Conservation (phyloP, 495 filamentous ascomycete genomes). For the Neurospora sublineolata region DNA sequence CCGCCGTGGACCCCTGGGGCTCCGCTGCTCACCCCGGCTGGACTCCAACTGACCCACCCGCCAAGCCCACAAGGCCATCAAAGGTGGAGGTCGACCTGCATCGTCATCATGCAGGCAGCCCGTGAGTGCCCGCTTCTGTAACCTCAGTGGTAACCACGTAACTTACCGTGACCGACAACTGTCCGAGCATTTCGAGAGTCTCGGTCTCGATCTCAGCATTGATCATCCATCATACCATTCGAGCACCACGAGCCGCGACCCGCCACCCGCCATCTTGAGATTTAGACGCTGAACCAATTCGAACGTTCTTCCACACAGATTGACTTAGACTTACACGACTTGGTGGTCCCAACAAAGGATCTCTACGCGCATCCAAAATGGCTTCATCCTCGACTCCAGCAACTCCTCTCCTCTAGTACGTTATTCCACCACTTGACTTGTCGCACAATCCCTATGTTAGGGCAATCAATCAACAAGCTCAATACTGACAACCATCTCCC, state of each 20-base stretch:
- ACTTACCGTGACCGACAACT: not conserved
- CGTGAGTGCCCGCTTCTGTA: not conserved
- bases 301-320: not conserved
- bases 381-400: conserved; percentile 68
- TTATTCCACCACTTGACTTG: conserved; percentile 7
- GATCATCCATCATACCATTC: not conserved
- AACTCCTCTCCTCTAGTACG: conserved; percentile 73
- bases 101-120: conserved; percentile 14
- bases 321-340: not conserved
- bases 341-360: not conserved
- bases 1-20: not conserved
- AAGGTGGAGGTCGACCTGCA: conserved; percentile 1
- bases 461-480: not conserved
- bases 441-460: not conserved
- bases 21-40: not conserved
- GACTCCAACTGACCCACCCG: not conserved
- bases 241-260: not conserved
- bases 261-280: not conserved
- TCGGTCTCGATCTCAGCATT: not conserved
- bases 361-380: conserved; percentile 33
- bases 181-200: not conserved
- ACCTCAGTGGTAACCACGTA: not conserved
- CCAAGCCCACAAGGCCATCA: not conserved
- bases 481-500: conserved; percentile 11
- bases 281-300: not conserved